These are phyloP conservation scores for Podaxis sp. DNA, from an alignment of 768 basidiomycete species.

Conservation along the genomic window DNA sequence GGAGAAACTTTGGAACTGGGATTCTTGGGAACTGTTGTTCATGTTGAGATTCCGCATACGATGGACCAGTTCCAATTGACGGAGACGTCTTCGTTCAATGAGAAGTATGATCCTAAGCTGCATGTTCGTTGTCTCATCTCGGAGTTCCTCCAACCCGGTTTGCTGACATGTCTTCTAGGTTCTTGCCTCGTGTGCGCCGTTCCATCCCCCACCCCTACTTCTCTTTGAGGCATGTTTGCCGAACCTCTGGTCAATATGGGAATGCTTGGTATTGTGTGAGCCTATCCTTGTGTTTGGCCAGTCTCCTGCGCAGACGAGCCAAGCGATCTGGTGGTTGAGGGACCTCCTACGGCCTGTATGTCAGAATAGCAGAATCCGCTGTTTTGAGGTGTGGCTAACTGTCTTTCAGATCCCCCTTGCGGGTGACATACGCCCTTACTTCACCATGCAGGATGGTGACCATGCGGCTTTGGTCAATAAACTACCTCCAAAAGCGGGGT, in stretches of 20 bases:
- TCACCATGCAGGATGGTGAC: conserved; percentile 95
- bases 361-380: background rate
- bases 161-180: conserved; percentile 43
- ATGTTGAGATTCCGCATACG: conserved; percentile 67
- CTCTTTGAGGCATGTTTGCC: conserved; percentile 65
- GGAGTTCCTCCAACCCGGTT: background rate
- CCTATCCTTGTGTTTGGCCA: conserved; percentile 83
- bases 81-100: conserved; percentile 48
- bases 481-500: conserved; percentile 73
- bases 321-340: conserved; percentile 90
- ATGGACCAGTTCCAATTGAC: conserved; percentile 74
- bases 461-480: conserved; percentile 74
- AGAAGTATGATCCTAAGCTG: conserved; percentile 42
- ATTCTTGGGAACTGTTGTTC: conserved; percentile 76
- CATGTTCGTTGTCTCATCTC: conserved; percentile 4
- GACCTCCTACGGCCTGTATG: conserved; percentile 82
- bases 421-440: conserved; percentile 88
- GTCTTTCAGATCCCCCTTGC: conserved; percentile 70
- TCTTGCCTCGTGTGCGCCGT: conserved; percentile 62
- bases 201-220: conserved; percentile 54
- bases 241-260: conserved; percentile 88
- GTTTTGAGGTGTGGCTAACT: background rate
- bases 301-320: conserved; percentile 79
- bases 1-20: conserved; percentile 76
- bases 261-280: conserved; percentile 88